A percentile compares a stretch with the other conserved stretches of the same genome.
Conservation (phyloP, 1,284 basidiomycete genomes). For the Cystobasidiaceae sp. region DNA sequence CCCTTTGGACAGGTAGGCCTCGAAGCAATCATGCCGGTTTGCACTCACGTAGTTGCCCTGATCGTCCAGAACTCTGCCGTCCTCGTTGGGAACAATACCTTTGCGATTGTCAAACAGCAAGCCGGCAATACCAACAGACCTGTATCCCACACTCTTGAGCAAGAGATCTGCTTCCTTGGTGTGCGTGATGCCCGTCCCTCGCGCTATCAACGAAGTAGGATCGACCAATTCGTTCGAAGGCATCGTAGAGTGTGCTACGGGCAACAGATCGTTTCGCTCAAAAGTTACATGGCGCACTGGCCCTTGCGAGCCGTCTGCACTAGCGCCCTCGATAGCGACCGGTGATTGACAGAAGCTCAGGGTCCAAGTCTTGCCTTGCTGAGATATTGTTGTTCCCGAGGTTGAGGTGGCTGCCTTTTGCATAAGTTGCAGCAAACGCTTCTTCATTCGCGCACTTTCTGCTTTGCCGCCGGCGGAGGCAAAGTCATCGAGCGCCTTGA, state of each 20-base stretch:
- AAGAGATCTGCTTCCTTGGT: slow-evolving; percentile 66
- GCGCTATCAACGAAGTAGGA: slow-evolving; percentile 20
- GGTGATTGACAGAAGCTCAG: slow-evolving; percentile 22
- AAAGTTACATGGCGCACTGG: slow-evolving; percentile 32
- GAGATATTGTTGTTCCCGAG: slow-evolving; percentile 47
- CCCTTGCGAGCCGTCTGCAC: not conserved
- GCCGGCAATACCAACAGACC: slow-evolving; percentile 49
- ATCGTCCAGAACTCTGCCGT: slow-evolving; percentile 48
- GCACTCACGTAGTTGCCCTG: slow-evolving; percentile 29
- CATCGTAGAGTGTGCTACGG: not conserved
- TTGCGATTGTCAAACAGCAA: slow-evolving; percentile 48
- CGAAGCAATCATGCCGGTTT: not conserved
- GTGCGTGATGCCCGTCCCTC: slow-evolving; percentile 55
- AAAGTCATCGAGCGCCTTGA: slow-evolving; percentile 41
- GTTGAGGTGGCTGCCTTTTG: slow-evolving; percentile 55
- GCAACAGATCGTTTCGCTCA: slow-evolving; percentile 35
- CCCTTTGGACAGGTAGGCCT: too few relatives aligned
- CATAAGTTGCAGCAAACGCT: slow-evolving; percentile 52
- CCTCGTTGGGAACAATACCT: slow-evolving; percentile 52
- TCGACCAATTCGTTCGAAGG: slow-evolving; percentile 29
- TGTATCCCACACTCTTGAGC: slow-evolving; percentile 83
- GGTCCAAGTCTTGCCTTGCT: slow-evolving; percentile 27
- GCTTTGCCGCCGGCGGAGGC: slow-evolving; percentile 36
- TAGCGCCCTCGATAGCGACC: not conserved
- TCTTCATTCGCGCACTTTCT: slow-evolving; percentile 49